A percentile compares a stretch with the other conserved stretches of the same genome.
Conservation (phyloP, 306 rosid genomes). For the Purshia tridentata region DNA sequence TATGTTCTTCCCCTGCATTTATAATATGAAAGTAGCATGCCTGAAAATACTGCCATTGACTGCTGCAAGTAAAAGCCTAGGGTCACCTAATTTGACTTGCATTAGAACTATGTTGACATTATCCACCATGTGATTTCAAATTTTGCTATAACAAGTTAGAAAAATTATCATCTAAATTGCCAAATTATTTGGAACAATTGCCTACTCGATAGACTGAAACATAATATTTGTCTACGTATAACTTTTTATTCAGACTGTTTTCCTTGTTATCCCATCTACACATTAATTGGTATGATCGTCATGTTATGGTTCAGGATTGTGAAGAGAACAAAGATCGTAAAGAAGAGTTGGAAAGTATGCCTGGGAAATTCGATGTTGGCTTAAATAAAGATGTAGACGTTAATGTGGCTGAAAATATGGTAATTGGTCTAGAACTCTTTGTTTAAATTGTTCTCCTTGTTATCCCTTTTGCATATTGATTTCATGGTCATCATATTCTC, state of each 20-base stretch:
- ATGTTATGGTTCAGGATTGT: slow-evolving; percentile 19
- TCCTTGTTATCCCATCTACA: background rate
- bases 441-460: slow-evolving; percentile 12
- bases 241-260: slow-evolving; percentile 11
- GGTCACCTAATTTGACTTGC: background rate
- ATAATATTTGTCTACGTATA: background rate
- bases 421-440: slow-evolving; percentile 18
- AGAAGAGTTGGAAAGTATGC: slow-evolving; percentile 18
- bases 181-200: background rate
- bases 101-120: background rate
- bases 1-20: slow-evolving; percentile 27
- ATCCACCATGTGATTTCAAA: background rate
- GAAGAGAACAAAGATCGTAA: slow-evolving; percentile 29
- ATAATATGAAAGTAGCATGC: background rate
- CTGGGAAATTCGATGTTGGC: slow-evolving; percentile 19
- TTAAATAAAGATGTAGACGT: slow-evolving; percentile 57
- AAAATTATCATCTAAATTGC: background rate
- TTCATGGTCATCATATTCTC: slow-evolving; percentile 23
- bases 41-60: background rate
- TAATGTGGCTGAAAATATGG: slow-evolving; percentile 23
- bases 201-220: background rate
- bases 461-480: background rate
- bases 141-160: background rate
- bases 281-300: background rate
- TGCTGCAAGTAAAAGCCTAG: background rate